Percentiles rank a stretch among this genome's conserved stretches.
These are phyloP conservation scores for Lobosporangium transversale DNA, from an alignment of 192 early-diverging fungal genomes.

Conservation along the genomic window DNA sequence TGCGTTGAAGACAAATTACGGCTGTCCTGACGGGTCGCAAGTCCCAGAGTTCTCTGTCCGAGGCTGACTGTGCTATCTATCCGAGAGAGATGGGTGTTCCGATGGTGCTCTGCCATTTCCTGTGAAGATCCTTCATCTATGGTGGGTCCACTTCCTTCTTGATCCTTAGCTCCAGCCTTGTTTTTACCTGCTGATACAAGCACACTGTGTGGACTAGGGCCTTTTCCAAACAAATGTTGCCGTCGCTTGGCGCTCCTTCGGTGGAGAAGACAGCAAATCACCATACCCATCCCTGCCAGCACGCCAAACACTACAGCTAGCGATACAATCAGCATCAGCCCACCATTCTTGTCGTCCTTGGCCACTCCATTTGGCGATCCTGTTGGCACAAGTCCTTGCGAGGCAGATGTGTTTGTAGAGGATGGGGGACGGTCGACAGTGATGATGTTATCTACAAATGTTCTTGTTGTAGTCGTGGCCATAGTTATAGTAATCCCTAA, in stretches of 20 bases:
- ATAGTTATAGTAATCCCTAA: neutral
- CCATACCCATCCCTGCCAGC: conserved; percentile 23
- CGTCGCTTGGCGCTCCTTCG: conserved; percentile 18
- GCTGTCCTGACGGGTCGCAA: neutral
- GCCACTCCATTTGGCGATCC: neutral
- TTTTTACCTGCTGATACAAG: too few relatives aligned
- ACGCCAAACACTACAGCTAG: conserved; percentile 30
- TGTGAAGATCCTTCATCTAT: too few relatives aligned
- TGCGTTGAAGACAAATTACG: conserved; percentile 8
- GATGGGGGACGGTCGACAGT: neutral
- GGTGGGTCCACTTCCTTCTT: too few relatives aligned
- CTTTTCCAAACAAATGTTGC: conserved; percentile 1
- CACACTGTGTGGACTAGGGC: neutral
- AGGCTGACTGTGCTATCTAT: conserved; percentile 28
- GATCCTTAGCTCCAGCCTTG: too few relatives aligned
- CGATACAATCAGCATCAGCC: conserved; percentile 24
- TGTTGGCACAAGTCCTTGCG: neutral
- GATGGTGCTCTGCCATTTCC: conserved; percentile 41
- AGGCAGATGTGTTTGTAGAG: neutral
- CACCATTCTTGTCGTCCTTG: conserved; percentile 3
- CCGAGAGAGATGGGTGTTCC: conserved; percentile 9
- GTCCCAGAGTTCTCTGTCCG: neutral
- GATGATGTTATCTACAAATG: neutral
- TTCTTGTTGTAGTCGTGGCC: neutral
- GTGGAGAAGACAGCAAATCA: conserved; percentile 30